phyloP scores from a whole-genome alignment of 495 filamentous ascomycete genomes.

The Hypoxylon lienhwacheense region DNA sequence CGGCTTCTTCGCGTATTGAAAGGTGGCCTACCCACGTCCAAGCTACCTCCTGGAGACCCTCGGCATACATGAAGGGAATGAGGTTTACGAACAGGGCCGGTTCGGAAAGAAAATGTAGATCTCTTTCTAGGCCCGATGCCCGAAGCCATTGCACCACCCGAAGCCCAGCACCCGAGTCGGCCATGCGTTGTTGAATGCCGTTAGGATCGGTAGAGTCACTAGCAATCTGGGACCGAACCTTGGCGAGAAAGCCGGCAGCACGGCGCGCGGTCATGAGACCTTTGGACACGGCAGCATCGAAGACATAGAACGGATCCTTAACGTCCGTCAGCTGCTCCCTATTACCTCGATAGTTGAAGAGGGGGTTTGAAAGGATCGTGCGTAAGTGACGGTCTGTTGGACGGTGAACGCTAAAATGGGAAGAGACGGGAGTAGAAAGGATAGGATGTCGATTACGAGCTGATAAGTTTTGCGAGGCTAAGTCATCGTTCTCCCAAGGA shows the following conservation, averaged over 20 bases:
- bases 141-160: conserved; percentile 56
- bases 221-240: conserved; percentile 36
- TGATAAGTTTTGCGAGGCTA: conserved; percentile 20
- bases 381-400: conserved; percentile 60
- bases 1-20: conserved; percentile 9
- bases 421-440: conserved; percentile 4
- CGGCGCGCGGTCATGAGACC: conserved; percentile 50
- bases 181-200: conserved; percentile 38
- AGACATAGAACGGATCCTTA: conserved; percentile 40
- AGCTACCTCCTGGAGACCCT: conserved; percentile 48
- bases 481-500: conserved; percentile 42
- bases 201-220: conserved; percentile 32
- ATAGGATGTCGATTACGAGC: conserved; percentile 26
- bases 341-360: conserved; percentile 46
- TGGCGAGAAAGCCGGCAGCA: conserved; percentile 46
- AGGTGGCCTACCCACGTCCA: conserved; percentile 49
- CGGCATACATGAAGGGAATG: conserved; percentile 54
- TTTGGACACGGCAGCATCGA: conserved; percentile 43
- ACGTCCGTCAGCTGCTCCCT: neutral
- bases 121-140: conserved; percentile 48
- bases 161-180: conserved; percentile 44
- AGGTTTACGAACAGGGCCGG: conserved; percentile 39
- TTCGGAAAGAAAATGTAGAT: conserved; percentile 42
- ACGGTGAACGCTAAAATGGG: conserved; percentile 8
- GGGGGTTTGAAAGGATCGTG: conserved; percentile 70